A percentile compares a stretch with the other conserved stretches of the same genome.
Conservation (phyloP, 1,284 basidiomycete genomes). For the Golubevia sp. region DNA sequence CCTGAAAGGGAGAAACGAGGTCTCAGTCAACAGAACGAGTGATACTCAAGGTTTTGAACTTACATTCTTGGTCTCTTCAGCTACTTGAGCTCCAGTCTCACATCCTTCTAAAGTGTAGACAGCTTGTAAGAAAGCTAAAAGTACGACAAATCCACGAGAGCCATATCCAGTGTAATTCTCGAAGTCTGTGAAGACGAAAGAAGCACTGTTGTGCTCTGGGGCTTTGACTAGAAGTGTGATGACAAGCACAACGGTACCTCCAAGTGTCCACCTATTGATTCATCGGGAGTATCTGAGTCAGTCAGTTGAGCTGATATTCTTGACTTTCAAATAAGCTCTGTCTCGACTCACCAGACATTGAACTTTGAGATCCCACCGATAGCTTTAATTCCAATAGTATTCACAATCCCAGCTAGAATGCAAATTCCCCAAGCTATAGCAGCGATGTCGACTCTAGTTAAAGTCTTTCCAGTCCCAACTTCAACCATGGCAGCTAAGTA, state of each 20-base stretch:
- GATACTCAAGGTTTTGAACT: too few species aligned
- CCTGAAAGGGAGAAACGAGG: too few species aligned
- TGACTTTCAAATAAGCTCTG: too few species aligned
- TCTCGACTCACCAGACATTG: constrained; percentile 2
- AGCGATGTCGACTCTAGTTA: neutral
- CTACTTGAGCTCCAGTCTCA: neutral
- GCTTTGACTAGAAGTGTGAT: neutral
- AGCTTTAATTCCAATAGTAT: neutral
- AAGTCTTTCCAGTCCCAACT: neutral
- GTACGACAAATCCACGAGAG: neutral
- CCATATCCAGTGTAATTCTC: neutral
- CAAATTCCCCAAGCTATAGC: neutral
- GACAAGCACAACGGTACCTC: neutral
- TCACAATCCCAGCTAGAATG: neutral
- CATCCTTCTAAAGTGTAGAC: neutral
- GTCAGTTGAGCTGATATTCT: too few species aligned
- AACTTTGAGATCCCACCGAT: neutral
- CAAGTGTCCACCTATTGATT: neutral
- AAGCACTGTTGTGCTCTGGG: neutral
- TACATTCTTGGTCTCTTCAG: constrained; percentile 1
- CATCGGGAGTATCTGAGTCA: too few species aligned
- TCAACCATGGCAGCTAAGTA: neutral
- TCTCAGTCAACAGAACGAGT: too few species aligned
- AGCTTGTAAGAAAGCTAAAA: neutral
- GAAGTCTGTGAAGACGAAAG: neutral